Base-by-base conservation (phyloP, 495 filamentous ascomycete species). In the Amphirosellinia nigrospora region DNA sequence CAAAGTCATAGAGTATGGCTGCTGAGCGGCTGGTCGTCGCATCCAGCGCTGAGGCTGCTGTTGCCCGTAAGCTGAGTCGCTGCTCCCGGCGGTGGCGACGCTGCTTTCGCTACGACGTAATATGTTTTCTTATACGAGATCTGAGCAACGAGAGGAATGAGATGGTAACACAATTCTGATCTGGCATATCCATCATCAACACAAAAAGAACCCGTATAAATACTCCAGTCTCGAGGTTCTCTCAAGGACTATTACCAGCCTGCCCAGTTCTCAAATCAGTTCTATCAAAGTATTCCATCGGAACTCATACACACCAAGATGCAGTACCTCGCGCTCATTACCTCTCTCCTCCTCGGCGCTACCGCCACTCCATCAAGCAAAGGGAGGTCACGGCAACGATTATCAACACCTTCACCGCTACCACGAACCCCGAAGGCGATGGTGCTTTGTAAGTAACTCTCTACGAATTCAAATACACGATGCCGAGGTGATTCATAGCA, bases 321-420 rank as follows among this genome's bases (percentile, higher is more conserved):
- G 74, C 75, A 76, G 69, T 70, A 61, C 43, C n/a, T 78, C 64
- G 52, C 70, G 26, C 21, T 67, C n/a, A 23, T 78, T 39, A 64
- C 72, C 9, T 69, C 76, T 23, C 45, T 76, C 58, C 66, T 76
- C 56, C 71, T 74, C 32, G 73, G 68, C 61, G 75, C 72, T 61
- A 60, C 68, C 4, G 75, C 72, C 13, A 59, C 64, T 4, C 74
- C 26, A 64, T 74, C 34, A 55, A 41, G 10, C 67, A 76, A 67
- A 38, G 64, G 19, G 45, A 55, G 11, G 68, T 71, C 11, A 68
- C 71, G 6, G 62, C 70, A 28, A 41, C 73, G 11, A 61, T 69
- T 41, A 39, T 78, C 53, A 72, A 56, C 67, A 45, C 41, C 9
- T 78, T 78, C 68, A 68, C 61, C 64, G 74, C 76, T 8, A 70